Evolutionary conservation across 2,329 filamentous ascomycete species (phyloP).

Genomic region (Coniella lustricola): DNA sequence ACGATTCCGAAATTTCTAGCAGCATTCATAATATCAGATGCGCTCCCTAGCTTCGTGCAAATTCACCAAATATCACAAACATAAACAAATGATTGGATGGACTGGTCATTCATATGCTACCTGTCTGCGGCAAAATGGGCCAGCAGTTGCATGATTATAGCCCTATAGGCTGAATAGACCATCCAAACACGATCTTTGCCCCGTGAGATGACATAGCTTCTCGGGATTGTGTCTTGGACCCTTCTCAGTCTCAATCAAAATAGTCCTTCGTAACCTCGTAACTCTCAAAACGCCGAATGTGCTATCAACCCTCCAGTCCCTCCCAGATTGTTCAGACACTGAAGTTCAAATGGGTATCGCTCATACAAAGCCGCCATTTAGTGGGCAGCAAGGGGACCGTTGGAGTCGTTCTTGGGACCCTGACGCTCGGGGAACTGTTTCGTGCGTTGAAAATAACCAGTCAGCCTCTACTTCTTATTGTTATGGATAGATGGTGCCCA

Average conservation of each 20-base stretch:
- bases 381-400: constrained; percentile 34
- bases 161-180: background rate
- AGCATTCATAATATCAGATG: no score
- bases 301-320: background rate
- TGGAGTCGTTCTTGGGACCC: constrained; percentile 47
- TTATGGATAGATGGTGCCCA: background rate
- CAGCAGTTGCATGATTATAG: background rate
- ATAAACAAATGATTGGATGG: background rate
- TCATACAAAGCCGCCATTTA: constrained; percentile 23
- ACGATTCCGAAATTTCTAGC: no score
- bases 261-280: background rate
- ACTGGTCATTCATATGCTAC: constrained; percentile 2
- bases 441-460: background rate
- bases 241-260: background rate
- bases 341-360: constrained; percentile 14
- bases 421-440: constrained; percentile 44
- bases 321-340: constrained; percentile 1
- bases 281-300: constrained; percentile 6
- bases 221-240: background rate
- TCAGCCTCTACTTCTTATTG: constrained; percentile 7
- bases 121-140: background rate
- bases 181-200: background rate
- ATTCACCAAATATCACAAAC: no score
- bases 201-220: background rate
- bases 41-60: no score